Evolutionary conservation across 176 grass and related monocot species (phyloP), one percentile per base, ranked within the genome.

Genomic region (Musa schizocarpa): DNA sequence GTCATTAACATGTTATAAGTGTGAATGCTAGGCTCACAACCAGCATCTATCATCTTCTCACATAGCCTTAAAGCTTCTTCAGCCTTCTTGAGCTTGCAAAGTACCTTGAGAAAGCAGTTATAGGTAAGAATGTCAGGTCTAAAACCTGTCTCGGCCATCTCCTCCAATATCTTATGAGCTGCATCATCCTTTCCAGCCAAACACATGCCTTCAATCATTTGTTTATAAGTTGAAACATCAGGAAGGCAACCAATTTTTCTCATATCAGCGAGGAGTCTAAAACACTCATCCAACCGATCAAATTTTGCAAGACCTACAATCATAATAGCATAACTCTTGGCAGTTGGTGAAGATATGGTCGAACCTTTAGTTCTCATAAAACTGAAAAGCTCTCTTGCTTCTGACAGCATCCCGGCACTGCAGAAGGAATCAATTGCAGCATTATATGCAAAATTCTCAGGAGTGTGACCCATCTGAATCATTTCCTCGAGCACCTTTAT

Each of bases 401-500:
- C 90, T 8, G 81, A 86, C 5, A 93, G 73, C 84, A 98, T 85
- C 24, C 95, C 88, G 17, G 83, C 71, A 9, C 82, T 86, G 81
- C 88, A 93, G 65, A 98, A 98, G 1, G 95, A 91, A 64, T 91
- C 90, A 9, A 98, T 93, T 9, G 90, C 90, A 74, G 88, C 84
- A 63, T 89, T 93, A 54, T 98, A 98, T 0, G 95, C 91, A 78
- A 98, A 93, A 86, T 85, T 91, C 76, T 98, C 90, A 0, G 95
- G 94, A 12, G 80, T 81, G 73, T 93, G 75, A 9, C 85, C 82
- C 78, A 81, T 84, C 67, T 76, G 13, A 59, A 91, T 86, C 90
- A 93, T 93, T 91, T 93, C 90, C 74, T 98, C 90, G 8, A 93
- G 95, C 63, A 93, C 78, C 83, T 98, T 89, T 86, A 93, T 98